These are phyloP conservation scores for Penicillium subrubescens DNA, from an alignment of 495 filamentous ascomycete species.

Conservation along the genomic window DNA sequence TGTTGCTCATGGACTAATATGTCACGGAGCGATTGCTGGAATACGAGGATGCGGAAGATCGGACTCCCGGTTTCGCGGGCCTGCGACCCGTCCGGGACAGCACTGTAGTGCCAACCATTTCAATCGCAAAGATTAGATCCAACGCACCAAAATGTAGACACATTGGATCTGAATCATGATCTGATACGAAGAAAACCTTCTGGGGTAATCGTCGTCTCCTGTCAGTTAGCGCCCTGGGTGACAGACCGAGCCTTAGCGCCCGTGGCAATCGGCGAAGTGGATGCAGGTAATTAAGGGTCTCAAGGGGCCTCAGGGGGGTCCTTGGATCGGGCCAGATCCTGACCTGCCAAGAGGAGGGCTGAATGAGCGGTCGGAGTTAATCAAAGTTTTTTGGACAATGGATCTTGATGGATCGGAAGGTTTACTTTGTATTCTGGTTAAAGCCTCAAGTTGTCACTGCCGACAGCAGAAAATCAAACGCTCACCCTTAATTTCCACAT, in stretches of 20 bases:
- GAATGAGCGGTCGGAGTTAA: neutral
- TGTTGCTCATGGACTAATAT: neutral
- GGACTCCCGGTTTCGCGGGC: neutral
- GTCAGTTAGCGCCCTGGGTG: neutral
- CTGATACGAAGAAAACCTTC: neutral
- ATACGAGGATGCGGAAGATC: neutral
- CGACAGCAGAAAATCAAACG: neutral
- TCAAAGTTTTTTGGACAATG: neutral
- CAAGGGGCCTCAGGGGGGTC: neutral
- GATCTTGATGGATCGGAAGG: neutral
- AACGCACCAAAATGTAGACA: neutral
- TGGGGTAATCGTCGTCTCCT: neutral
- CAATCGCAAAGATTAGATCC: neutral
- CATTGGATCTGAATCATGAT: neutral
- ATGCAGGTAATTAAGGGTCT: neutral
- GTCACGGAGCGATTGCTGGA: neutral
- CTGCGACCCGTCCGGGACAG: neutral
- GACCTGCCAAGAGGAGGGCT: neutral
- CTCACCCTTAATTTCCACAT: no score
- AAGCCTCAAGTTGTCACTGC: neutral
- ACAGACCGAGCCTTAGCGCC: neutral
- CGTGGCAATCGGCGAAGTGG: neutral
- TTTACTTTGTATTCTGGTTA: no score
- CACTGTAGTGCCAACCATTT: neutral
- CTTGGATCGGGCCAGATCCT: constrained; percentile 1